Base-by-base conservation (phyloP, 2,329 filamentous ascomycete genomes). In the Penicillium sp. region DNA sequence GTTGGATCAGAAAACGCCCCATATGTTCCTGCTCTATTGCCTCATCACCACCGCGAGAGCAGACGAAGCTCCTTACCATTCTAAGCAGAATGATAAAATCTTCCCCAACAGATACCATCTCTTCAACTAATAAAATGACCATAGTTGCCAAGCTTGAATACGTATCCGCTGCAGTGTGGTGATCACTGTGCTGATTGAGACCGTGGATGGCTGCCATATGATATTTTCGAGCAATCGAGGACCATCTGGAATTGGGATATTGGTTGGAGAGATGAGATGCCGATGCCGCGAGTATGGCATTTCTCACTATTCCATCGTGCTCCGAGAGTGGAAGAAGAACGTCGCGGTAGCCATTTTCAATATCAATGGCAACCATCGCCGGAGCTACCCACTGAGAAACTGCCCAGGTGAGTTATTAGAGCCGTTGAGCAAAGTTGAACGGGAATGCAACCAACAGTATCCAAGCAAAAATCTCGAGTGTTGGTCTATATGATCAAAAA, bases 21-120 rank as follows among this genome's bases (percentile, higher is more conserved):
- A 59, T 11, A 2, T 50, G 54, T 7, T 40, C 43, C n/a, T 47
- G 22, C 21, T 53, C 56, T 40, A 61, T 45, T 2, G 18, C 34
- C 4, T 21, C 27, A 6, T 49, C 40, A 1, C 59, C 59, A 2
- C 59, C 59, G 11, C 55, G 43, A 2, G 52, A 56, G 4, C 55
- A 38, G 21, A 59, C 24, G 27, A 56, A 58, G 16, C 52, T 57
- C 13, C 57, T 38, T 10, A 61, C 24, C 56, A 61, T 59, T 18
- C 52, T 34, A 13, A 61, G 51, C 5, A 61, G 27, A 16, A 61
- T 59, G 4, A 51, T 52, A 39, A 59, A 61, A 31, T 61, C 59
- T 5, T 32, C 50, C 8, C 49, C 43, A 10, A 54, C 57, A 22
- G 49, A 54, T 16, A 61, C 46, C 59, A 61, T 61, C 11, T 59